Conservation (phyloP, 1,139 yeast species). For the Pichia sp. region DNA sequence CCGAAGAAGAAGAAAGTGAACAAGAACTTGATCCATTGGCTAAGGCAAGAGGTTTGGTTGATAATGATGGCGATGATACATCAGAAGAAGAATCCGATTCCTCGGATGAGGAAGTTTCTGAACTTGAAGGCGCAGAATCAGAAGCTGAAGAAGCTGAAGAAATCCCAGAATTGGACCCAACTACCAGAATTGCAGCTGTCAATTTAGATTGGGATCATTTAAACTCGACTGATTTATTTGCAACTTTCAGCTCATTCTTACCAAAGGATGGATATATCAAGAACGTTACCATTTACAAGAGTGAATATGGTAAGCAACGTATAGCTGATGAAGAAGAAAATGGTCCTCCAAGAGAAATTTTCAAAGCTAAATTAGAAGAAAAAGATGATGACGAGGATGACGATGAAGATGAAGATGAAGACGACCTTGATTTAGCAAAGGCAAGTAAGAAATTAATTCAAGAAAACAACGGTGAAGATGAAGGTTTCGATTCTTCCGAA, state of each 20-base stretch:
- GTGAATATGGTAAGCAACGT: slow-evolving; percentile 91
- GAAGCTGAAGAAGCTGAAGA: slow-evolving; percentile 59
- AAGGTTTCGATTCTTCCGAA: slow-evolving; percentile 69
- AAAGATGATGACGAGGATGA: slow-evolving; percentile 33
- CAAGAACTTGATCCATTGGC: slow-evolving; percentile 45
- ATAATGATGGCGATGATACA: slow-evolving; percentile 34
- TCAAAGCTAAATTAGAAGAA: slow-evolving; percentile 35
- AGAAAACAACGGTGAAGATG: slow-evolving; percentile 63
- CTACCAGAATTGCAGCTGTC: slow-evolving; percentile 82
- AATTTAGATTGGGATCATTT: slow-evolving; percentile 98
- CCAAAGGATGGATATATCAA: slow-evolving; percentile 72
- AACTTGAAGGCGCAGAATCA: slow-evolving; percentile 30
- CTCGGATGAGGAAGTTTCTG: slow-evolving; percentile 29
- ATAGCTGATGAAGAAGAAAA: slow-evolving; percentile 87
- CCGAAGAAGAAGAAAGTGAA: slow-evolving; percentile 6
- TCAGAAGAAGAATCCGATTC: slow-evolving; percentile 35
- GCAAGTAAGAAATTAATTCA: slow-evolving; percentile 63
- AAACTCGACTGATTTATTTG: slow-evolving; percentile 82
- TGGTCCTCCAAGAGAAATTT: slow-evolving; percentile 91
- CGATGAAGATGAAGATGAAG: slow-evolving; percentile 47
- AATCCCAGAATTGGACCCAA: slow-evolving; percentile 86
- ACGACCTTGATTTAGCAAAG: slow-evolving; percentile 40
- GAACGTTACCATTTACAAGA: slow-evolving; percentile 79
- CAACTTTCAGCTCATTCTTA: slow-evolving; percentile 84
- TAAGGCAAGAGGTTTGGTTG: slow-evolving; percentile 57